Evolutionary conservation across 352 stramenopile genomes (phyloP), one percentile per base, ranked within the genome.

Genomic region (Phytophthora lateralis): DNA sequence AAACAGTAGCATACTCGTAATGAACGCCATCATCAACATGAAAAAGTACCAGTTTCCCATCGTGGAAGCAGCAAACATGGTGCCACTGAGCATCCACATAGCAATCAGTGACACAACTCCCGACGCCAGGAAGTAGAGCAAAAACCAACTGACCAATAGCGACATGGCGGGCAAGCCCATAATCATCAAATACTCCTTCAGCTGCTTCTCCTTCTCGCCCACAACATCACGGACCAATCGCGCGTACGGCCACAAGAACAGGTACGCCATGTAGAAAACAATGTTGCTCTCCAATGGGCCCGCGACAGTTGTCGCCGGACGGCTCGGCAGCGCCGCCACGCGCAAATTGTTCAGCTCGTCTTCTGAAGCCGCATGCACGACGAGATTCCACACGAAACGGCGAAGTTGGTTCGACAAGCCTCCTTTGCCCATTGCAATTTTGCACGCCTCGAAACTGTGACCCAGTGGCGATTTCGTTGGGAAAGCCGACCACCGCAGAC

Each of bases 161-260:
- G 82, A 69, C 76, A 89, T 91, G 0, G 85, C 73, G n/a, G 64
- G 63, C 0, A 97, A 37, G 1, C 90, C 90, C 81, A 97, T 91
- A 41, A 97, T 97, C 46, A 96, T 73, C 69, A 97, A 44, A 55
- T 93, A 95, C 47, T 97, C 88, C 58, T 94, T 93, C 29, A 96
- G 66, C 54, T 92, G 79, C 42, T 81, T 90, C 70, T 98, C 92
- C 61, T 97, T 97, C 41, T 98, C 92, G 30, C 81, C 59, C 32
- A 98, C 89, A 17, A 97, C 71, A 30, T 91, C 79, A 29, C 90
- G 89, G 44, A 97, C 76, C 35, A 98, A 69, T 5, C 85, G 81
- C 15, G 78, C 84, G 39, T 90, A 96, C 6, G 92, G 91, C 75
- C 91, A 97, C 46, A 98, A 46, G 47, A 94, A 95, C 10, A 93